A percentile compares a stretch with the other conserved stretches of the same genome.
Conservation (phyloP, 2,329 filamentous ascomycete species). For the Monosporascus sp. region DNA sequence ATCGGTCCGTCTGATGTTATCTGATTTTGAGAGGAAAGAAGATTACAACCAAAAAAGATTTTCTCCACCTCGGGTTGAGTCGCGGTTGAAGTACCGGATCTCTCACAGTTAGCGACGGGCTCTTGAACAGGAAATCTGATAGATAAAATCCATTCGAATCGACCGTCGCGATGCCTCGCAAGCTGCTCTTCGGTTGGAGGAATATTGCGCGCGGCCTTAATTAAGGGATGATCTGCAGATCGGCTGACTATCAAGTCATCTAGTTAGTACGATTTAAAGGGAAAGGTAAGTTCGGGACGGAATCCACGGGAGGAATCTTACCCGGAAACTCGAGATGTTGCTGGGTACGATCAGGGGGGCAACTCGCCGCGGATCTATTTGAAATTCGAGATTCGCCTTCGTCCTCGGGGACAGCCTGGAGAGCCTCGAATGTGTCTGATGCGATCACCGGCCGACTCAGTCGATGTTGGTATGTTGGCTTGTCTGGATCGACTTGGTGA, state of each 20-base stretch:
- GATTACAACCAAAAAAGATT: constrained; percentile 48
- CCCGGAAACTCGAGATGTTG: constrained; percentile 21
- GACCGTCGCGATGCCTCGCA: constrained; percentile 24
- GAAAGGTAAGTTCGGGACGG: background rate
- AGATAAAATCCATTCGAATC: constrained; percentile 27
- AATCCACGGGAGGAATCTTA: constrained; percentile 7
- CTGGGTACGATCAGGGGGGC: constrained; percentile 10
- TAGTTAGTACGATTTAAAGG: constrained; percentile 7
- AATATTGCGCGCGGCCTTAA: constrained; percentile 20
- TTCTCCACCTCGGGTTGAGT: constrained; percentile 15
- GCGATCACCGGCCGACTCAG: constrained; percentile 19
- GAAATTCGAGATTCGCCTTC: constrained; percentile 18
- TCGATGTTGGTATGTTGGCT: constrained; percentile 10
- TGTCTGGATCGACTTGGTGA: constrained; percentile 10
- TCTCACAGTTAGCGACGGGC: constrained; percentile 7
- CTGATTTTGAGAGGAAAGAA: constrained; percentile 35
- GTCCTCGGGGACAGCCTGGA: constrained; percentile 25
- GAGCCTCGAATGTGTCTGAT: constrained; percentile 23
- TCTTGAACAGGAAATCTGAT: constrained; percentile 10
- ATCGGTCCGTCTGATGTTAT: constrained; percentile 16
- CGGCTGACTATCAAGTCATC: constrained; percentile 14
- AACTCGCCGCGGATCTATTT: constrained; percentile 6
- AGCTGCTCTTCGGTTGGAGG: constrained; percentile 24
- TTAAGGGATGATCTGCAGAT: constrained; percentile 22
- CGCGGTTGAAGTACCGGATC: constrained; percentile 8